Evolutionary conservation across 2,329 filamentous ascomycete species (phyloP).

Genomic region (Sporothrix globosa): DNA sequence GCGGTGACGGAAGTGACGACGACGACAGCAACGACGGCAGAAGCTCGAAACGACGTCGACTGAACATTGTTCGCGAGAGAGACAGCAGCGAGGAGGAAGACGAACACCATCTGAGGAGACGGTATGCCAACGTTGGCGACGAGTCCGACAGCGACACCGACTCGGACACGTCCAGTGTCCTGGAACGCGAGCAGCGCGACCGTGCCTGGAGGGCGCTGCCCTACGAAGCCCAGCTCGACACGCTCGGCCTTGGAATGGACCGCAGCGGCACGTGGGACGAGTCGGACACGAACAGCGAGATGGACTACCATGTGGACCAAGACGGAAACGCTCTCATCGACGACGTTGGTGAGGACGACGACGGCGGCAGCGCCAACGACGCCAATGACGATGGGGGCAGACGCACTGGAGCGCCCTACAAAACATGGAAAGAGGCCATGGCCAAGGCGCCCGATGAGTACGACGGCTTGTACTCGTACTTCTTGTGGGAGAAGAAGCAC

Average conservation of each 20-base stretch:
- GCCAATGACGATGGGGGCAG: too few relatives aligned
- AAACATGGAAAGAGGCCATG: slow-evolving; percentile 12
- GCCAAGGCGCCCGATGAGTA: slow-evolving; percentile 22
- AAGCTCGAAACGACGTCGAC: too few relatives aligned
- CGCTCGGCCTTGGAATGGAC: slow-evolving; percentile 24
- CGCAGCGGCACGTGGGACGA: neutral
- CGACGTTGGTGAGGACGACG: neutral
- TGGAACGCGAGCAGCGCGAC: neutral
- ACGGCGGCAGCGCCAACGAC: neutral
- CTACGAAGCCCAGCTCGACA: slow-evolving; percentile 23
- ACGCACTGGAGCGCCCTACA: slow-evolving; percentile 3
- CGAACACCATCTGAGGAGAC: too few relatives aligned
- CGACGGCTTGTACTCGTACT: neutral
- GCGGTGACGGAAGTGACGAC: neutral
- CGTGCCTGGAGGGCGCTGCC: slow-evolving; percentile 1
- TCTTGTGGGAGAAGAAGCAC: slow-evolving; percentile 29
- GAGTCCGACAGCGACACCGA: neutral
- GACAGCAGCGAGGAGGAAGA: neutral
- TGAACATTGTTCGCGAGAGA: too few relatives aligned
- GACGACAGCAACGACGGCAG: neutral
- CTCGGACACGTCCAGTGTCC: neutral
- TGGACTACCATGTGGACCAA: neutral
- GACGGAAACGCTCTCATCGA: neutral
- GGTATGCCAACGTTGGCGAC: too few relatives aligned
- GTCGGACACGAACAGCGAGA: neutral